These are phyloP conservation scores for Thermochaetoides dissita DNA, from an alignment of 2,329 filamentous ascomycete species.

Conservation along the genomic window DNA sequence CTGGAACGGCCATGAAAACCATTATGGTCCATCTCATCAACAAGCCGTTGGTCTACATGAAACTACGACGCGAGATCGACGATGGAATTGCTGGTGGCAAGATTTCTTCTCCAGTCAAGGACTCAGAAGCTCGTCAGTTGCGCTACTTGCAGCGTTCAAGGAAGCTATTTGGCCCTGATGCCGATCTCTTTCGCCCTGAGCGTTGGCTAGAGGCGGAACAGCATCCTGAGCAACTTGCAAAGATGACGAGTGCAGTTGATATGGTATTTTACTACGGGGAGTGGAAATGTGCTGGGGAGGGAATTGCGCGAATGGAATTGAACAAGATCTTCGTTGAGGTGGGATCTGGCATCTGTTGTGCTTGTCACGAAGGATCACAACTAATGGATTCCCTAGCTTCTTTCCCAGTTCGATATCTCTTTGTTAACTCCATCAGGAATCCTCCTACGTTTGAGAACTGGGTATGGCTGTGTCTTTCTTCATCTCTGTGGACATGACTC, in stretches of 20 bases:
- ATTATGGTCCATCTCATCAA: slow-evolving; percentile 33
- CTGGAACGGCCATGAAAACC: slow-evolving; percentile 32
- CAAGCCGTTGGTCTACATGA: slow-evolving; percentile 22
- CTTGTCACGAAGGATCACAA: too few species aligned
- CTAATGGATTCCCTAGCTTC: too few species aligned
- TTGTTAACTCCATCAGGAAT: too few species aligned
- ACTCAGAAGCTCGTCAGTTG: slow-evolving; percentile 17
- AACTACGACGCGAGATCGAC: slow-evolving; percentile 13
- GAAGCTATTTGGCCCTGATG: slow-evolving; percentile 22
- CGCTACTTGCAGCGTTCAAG: slow-evolving; percentile 23
- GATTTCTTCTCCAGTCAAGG: slow-evolving; percentile 19
- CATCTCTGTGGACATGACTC: too few species aligned
- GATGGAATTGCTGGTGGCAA: slow-evolving; percentile 27
- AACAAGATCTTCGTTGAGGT: slow-evolving; percentile 29
- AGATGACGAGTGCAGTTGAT: slow-evolving; percentile 23
- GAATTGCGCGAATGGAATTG: slow-evolving; percentile 28
- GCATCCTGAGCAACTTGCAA: slow-evolving; percentile 14
- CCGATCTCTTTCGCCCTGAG: slow-evolving; percentile 27
- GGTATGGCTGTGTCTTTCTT: too few species aligned
- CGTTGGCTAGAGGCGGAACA: slow-evolving; percentile 26
- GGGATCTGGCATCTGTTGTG: slow-evolving; percentile 4
- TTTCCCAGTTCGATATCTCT: too few species aligned
- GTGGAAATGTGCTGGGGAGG: slow-evolving; percentile 27
- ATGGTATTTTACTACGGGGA: slow-evolving; percentile 24
- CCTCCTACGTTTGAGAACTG: too few species aligned